phyloP scores from a whole-genome alignment of 2,329 filamentous ascomycete genomes.

The Didymella pinodella region DNA sequence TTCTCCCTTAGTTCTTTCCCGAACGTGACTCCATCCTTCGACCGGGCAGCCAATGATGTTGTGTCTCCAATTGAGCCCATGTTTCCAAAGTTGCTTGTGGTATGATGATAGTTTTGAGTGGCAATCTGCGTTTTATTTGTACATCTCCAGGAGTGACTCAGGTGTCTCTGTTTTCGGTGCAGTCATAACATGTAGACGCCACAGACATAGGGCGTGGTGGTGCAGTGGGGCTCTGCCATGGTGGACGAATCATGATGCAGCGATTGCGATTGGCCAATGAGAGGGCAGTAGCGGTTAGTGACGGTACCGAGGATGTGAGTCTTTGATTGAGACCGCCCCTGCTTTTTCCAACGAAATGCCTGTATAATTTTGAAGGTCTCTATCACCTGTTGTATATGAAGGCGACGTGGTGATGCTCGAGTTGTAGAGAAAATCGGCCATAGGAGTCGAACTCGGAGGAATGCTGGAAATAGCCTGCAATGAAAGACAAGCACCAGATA shows the following conservation, averaged over 20 bases:
- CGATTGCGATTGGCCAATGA: neutral
- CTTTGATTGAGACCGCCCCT: neutral
- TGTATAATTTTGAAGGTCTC: too few species aligned
- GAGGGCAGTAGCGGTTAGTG: conserved; percentile 1
- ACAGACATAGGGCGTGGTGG: conserved; percentile 18
- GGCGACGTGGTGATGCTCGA: too few species aligned
- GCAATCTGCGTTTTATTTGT: conserved; percentile 5
- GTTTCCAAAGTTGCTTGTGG: neutral
- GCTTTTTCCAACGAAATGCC: neutral
- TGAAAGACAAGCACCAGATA: too few species aligned
- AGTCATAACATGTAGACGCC: conserved; percentile 19
- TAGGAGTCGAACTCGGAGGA: too few species aligned
- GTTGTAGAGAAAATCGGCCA: too few species aligned
- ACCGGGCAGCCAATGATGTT: conserved; percentile 22
- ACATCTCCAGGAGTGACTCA: conserved; percentile 6
- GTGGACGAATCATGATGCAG: conserved; percentile 2
- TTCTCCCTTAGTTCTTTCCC: conserved; percentile 63
- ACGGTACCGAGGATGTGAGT: conserved; percentile 3
- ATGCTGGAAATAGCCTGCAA: too few species aligned
- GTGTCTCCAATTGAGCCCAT: conserved; percentile 8
- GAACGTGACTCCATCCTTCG: conserved; percentile 50
- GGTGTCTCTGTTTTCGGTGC: neutral
- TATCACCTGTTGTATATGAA: too few species aligned
- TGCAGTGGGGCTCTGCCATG: neutral
- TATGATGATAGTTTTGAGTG: neutral